These are phyloP conservation scores for Fusarium odoratissimum DNA, from an alignment of 2,329 filamentous ascomycete species.

Conservation along the genomic window DNA sequence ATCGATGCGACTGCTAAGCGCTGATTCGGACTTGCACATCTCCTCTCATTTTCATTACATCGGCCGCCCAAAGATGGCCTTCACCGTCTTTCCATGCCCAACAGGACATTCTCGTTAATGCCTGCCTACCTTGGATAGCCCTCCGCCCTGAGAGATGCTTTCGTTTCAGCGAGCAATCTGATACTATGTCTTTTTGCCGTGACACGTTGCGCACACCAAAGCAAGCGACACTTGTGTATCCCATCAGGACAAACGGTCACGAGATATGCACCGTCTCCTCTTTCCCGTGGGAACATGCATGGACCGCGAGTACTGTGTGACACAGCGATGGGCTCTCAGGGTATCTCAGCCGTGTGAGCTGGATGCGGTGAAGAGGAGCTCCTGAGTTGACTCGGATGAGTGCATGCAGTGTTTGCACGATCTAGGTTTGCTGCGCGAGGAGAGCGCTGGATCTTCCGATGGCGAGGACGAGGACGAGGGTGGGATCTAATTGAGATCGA, in stretches of 20 bases:
- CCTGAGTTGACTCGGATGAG: conserved; percentile 16
- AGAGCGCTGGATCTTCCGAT: conserved; percentile 37
- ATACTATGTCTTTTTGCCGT: conserved; percentile 37
- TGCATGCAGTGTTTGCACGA: conserved; percentile 28
- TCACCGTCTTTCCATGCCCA: conserved; percentile 6
- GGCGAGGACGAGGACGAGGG: neutral
- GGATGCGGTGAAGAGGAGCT: conserved; percentile 35
- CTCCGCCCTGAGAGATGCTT: conserved; percentile 2
- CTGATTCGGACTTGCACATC: neutral
- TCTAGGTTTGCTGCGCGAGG: conserved; percentile 19
- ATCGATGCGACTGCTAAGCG: conserved; percentile 68
- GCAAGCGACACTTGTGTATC: conserved; percentile 39
- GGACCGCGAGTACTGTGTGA: conserved; percentile 17
- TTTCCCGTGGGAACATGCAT: conserved; percentile 21
- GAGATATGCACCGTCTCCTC: conserved; percentile 6
- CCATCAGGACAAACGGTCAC: conserved; percentile 20
- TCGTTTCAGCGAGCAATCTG: conserved; percentile 33
- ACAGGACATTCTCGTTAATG: conserved; percentile 41
- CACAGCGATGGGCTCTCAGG: conserved; percentile 11
- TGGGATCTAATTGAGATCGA: conserved; percentile 25
- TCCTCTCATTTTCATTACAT: neutral
- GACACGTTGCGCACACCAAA: conserved; percentile 40
- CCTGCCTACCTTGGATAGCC: conserved; percentile 45
- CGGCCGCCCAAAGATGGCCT: neutral
- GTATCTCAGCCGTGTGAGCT: neutral